phyloP scores from a whole-genome alignment of 495 filamentous ascomycete species.

The Antarctomyces pellizariae region DNA sequence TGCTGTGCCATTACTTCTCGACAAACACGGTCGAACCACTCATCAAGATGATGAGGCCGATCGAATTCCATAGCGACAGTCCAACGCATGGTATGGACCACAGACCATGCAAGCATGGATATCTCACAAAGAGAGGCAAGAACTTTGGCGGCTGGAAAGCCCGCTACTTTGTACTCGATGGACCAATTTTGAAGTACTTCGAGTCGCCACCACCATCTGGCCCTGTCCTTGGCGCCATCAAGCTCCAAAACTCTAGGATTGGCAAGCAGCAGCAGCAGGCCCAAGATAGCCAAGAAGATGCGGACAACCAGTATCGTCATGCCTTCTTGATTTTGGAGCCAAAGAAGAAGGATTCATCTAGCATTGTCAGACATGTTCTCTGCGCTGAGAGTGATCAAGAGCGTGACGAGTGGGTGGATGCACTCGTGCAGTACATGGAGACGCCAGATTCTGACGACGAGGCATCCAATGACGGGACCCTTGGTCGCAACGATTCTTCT shows the following conservation, averaged over 20 bases:
- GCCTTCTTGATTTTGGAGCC: slow-evolving; percentile 88
- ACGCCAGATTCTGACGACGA: slow-evolving; percentile 35
- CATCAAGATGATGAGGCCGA: slow-evolving; percentile 31
- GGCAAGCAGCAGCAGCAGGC: slow-evolving; percentile 60
- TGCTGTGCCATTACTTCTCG: slow-evolving; percentile 72
- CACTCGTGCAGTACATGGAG: slow-evolving; percentile 77
- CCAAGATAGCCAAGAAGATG: slow-evolving; percentile 34
- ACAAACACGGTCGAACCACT: slow-evolving; percentile 62
- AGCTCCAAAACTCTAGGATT: slow-evolving; percentile 74
- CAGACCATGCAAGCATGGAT: slow-evolving; percentile 60
- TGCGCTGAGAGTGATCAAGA: slow-evolving; percentile 90
- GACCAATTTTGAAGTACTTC: slow-evolving; percentile 74
- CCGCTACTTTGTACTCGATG: slow-evolving; percentile 79
- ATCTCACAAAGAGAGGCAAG: slow-evolving; percentile 88
- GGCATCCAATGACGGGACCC: slow-evolving; percentile 12
- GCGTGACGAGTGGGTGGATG: slow-evolving; percentile 82
- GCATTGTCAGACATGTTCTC: slow-evolving; percentile 77
- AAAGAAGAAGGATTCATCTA: slow-evolving; percentile 85
- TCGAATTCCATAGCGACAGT: slow-evolving; percentile 21
- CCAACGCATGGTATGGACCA: slow-evolving; percentile 29
- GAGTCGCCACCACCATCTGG: slow-evolving; percentile 78
- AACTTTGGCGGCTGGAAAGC: slow-evolving; percentile 99
- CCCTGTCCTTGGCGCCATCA: slow-evolving; percentile 78
- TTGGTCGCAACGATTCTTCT: slow-evolving; percentile 11
- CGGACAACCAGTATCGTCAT: slow-evolving; percentile 87